phyloP scores from a whole-genome alignment of 345 rosid genomes.

The Eucalyptus cladocalyx region DNA sequence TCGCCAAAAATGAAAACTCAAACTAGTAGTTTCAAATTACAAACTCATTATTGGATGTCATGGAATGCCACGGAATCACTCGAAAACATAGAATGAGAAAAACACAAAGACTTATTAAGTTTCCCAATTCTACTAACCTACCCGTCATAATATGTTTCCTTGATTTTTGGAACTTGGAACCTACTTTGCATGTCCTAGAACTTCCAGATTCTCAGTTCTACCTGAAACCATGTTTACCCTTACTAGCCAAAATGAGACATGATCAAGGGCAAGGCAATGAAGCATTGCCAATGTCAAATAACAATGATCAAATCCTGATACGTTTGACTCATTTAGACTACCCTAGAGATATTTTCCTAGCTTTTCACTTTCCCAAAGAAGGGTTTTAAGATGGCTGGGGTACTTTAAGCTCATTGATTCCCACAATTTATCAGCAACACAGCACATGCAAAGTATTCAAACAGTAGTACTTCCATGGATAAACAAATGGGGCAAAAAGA shows the following conservation, averaged over 20 bases:
- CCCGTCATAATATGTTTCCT: accelerated
- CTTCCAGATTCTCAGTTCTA: accelerated
- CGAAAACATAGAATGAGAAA: accelerated
- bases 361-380: background rate
- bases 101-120: no score
- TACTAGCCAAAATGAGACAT: background rate
- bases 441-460: background rate
- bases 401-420: background rate
- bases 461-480: background rate
- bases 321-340: background rate
- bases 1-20: accelerated
- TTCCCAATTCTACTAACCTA: no score
- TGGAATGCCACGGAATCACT: accelerated
- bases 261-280: background rate
- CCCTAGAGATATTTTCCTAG: background rate
- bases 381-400: background rate
- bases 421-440: background rate
- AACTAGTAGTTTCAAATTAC: accelerated
- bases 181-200: accelerated
- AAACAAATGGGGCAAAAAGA: background rate
- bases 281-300: background rate
- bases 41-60: accelerated
- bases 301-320: background rate
- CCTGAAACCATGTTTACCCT: accelerated
- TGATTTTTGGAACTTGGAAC: no score